Evolutionary conservation across 2,329 filamentous ascomycete species (phyloP).

Genomic region (Triangularia verruculosa): DNA sequence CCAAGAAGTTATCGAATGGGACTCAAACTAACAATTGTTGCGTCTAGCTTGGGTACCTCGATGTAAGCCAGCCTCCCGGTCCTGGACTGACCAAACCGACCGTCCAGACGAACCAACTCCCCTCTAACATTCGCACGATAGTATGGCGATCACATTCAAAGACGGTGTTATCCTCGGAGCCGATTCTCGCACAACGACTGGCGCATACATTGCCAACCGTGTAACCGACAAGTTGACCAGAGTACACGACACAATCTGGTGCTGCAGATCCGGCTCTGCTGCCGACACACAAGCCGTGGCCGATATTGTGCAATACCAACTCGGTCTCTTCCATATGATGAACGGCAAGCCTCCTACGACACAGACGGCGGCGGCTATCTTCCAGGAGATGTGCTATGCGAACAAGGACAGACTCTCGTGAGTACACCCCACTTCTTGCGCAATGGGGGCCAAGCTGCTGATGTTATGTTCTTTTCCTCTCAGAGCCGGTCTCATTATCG

Average conservation of each 20-base stretch:
- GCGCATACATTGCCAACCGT: conserved; percentile 97
- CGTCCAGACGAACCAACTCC: conserved; percentile 4
- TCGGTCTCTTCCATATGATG: conserved; percentile 85
- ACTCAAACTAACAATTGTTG: conserved; percentile 33
- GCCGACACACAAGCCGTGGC: conserved; percentile 97
- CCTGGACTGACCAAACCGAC: conserved; percentile 20
- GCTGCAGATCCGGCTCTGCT: conserved; percentile 94
- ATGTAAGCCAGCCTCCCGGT: conserved; percentile 60
- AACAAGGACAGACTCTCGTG: conserved; percentile 94
- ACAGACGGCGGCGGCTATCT: conserved; percentile 90
- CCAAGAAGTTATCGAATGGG: background rate
- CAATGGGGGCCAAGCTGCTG: background rate
- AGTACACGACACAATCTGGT: conserved; percentile 99
- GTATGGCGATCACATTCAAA: conserved; percentile 99
- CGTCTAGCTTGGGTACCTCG: conserved; percentile 81
- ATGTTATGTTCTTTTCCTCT: conserved; percentile 3
- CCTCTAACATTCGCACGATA: conserved; percentile 37
- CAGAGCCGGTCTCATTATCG: conserved; percentile 95
- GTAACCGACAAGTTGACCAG: conserved; percentile 99
- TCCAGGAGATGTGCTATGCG: conserved; percentile 96
- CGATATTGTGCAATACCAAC: conserved; percentile 95
- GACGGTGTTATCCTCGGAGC: conserved; percentile 96
- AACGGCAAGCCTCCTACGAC: conserved; percentile 91
- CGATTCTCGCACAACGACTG: conserved; percentile 95
- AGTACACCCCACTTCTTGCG: conserved; percentile 31